Conservation (phyloP, 495 filamentous ascomycete genomes). For the Pseudomonodictys pantanalensis region DNA sequence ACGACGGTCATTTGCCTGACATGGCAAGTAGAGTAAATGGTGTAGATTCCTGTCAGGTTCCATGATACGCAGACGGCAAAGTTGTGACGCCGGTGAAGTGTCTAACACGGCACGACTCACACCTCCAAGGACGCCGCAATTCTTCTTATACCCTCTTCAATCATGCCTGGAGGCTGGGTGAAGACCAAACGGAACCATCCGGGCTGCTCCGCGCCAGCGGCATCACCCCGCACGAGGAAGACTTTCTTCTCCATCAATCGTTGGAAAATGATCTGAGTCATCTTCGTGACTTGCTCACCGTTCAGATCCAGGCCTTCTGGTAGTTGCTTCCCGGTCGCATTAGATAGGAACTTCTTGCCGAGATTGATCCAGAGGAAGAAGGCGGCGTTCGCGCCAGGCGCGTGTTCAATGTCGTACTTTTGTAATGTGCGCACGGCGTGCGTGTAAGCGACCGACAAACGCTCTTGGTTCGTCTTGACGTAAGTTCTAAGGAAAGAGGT, state of each 20-base stretch:
- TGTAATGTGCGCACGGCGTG: slow-evolving; percentile 42
- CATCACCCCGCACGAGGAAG: slow-evolving; percentile 45
- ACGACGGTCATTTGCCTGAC: too few species aligned
- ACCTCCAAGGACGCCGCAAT: slow-evolving; percentile 1
- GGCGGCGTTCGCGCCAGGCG: slow-evolving; percentile 48
- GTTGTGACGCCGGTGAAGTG: slow-evolving; percentile 29
- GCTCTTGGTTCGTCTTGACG: slow-evolving; percentile 43
- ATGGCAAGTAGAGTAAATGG: too few species aligned
- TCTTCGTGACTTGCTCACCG: neutral
- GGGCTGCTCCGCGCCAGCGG: slow-evolving; percentile 47
- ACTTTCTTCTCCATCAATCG: slow-evolving; percentile 45
- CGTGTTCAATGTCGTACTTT: slow-evolving; percentile 45
- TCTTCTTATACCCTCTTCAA: slow-evolving; percentile 8
- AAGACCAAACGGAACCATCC: slow-evolving; percentile 57
- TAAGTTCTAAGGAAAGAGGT: slow-evolving; percentile 47
- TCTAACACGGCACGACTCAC: slow-evolving; percentile 20
- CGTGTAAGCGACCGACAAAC: slow-evolving; percentile 42
- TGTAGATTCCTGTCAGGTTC: too few species aligned
- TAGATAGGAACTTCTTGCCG: slow-evolving; percentile 29
- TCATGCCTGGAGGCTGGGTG: slow-evolving; percentile 26
- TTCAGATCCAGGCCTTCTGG: slow-evolving; percentile 23
- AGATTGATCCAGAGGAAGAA: slow-evolving; percentile 64
- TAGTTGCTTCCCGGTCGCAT: slow-evolving; percentile 1
- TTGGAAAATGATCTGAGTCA: slow-evolving; percentile 40
- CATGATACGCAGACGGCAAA: slow-evolving; percentile 35